Percentiles rank a stretch among this genome's conserved stretches.
These are phyloP conservation scores for Stellera chamaejasme DNA, from an alignment of 345 rosid species.

Conservation along the genomic window DNA sequence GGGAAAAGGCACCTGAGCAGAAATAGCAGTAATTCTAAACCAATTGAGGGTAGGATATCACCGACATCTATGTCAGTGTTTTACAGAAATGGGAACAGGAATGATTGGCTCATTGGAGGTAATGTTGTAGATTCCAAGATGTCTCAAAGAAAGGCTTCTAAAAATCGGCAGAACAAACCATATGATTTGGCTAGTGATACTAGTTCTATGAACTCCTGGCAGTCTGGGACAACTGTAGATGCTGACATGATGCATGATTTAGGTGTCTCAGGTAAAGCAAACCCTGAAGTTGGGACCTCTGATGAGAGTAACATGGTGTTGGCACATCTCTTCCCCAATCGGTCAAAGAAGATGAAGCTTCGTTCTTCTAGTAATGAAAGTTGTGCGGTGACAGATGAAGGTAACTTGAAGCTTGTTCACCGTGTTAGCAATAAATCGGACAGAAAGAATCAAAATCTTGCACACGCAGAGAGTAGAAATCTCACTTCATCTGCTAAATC, in stretches of 20 bases:
- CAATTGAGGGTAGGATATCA: no score
- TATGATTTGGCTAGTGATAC: no score
- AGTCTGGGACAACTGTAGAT: slow-evolving; percentile 8
- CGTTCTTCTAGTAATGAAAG: no score
- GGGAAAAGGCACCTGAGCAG: no score
- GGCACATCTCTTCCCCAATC: neutral
- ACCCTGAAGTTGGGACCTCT: neutral
- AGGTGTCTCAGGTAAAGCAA: neutral
- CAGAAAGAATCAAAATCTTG: slow-evolving; percentile 10
- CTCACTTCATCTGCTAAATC: no score
- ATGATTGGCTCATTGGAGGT: no score
- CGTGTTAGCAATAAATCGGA: slow-evolving; percentile 10
- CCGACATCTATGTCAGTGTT: no score
- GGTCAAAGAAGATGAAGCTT: neutral
- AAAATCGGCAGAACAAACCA: no score
- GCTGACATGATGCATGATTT: slow-evolving; percentile 10
- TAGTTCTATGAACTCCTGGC: neutral
- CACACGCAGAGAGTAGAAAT: neutral
- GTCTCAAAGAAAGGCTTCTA: no score
- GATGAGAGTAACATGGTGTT: neutral
- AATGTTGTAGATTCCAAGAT: no score
- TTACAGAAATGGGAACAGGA: no score
- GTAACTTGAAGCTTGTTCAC: slow-evolving; percentile 13
- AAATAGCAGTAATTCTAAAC: no score
- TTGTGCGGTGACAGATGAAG: slow-evolving; percentile 7